Base-by-base conservation (phyloP, 176 grass and related monocot genomes). In the Poa annua region DNA sequence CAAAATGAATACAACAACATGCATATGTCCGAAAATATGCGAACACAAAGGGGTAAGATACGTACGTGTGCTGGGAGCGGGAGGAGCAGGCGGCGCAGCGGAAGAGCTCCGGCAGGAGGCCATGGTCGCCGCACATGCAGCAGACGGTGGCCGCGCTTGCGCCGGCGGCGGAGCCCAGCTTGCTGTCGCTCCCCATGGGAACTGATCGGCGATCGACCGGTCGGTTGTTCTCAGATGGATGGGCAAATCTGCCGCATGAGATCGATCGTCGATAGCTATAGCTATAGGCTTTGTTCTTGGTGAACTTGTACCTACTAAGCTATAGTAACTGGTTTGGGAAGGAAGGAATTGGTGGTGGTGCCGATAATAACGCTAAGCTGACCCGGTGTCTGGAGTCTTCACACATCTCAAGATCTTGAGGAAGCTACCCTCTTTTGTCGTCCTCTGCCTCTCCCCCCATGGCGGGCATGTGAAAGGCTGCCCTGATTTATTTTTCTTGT, bases 81-180 rank as follows among this genome's bases (percentile, higher is more conserved):
- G 95, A 56, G 70, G 83, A 81, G 83, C 96, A 98, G 74, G 87
- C 73, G 69, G 90, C 86, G 77, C 96, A 98, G 82, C 80, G 91
- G 91, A 98, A 95, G 65, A 98, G 76, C 89, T 98, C 93, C 25
- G 92, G 86, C 71, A 81, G 89, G 35, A 98, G 87, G 61, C 96
- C 96, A 5, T 82, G 82, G 77, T 98, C 96, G 86, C 96, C 96
- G 83, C 96, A 98, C 93, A 98, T 98, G 96, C 96, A 95, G 79
- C 96, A 98, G 47, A 95, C 80, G 55, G 80, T 41, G 72, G 76
- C 20, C 73, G 75, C 55, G 10, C 24, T 19, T 47, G 29, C 17
- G 25, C 2, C 67, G 41, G 39, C 59, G 38, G 47, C 68, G 17
- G 62, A 49, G 49, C 55, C 90, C 22, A 44, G 36, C 60, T 88